These are phyloP conservation scores for Pseudocercospora vitis DNA, from an alignment of 2,329 filamentous ascomycete species.

Conservation along the genomic window DNA sequence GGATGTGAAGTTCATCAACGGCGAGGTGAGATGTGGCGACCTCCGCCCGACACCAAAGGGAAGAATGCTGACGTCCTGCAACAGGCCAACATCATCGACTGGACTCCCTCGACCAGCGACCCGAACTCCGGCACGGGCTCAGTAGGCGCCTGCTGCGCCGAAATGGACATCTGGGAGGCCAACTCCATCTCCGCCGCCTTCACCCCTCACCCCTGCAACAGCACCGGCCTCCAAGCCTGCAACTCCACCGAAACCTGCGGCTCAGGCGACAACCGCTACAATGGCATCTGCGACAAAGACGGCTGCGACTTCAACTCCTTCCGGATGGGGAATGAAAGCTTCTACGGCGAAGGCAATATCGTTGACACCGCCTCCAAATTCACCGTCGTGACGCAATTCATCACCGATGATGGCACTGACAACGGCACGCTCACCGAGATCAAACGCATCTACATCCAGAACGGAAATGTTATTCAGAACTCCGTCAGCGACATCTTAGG, in stretches of 20 bases:
- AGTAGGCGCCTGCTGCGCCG: conserved; percentile 63
- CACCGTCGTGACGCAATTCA: conserved; percentile 68
- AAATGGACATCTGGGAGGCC: conserved; percentile 70
- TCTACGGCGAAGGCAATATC: conserved; percentile 60
- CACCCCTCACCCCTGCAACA: conserved; percentile 65
- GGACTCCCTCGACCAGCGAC: conserved; percentile 29
- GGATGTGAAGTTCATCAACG: conserved; percentile 38
- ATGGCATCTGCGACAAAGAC: conserved; percentile 65
- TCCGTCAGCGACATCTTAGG: conserved; percentile 46
- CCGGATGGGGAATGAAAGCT: conserved; percentile 63
- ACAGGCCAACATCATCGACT: conserved; percentile 49
- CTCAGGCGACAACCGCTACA: conserved; percentile 44
- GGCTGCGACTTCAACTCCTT: conserved; percentile 70
- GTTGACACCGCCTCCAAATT: conserved; percentile 61
- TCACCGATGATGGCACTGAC: conserved; percentile 52
- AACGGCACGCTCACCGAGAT: conserved; percentile 60
- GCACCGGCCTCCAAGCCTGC: conserved; percentile 40
- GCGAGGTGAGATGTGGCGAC: conserved; percentile 21
- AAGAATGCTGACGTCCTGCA: conserved; percentile 12
- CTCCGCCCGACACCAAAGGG: too few relatives aligned
- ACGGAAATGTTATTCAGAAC: conserved; percentile 61
- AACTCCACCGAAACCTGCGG: conserved; percentile 54
- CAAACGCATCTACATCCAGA: conserved; percentile 65
- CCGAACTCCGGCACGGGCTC: conserved; percentile 35
- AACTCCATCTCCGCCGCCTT: conserved; percentile 64